Evolutionary conservation across 805 yeast species (phyloP).

Genomic region (Zygosaccharomyces pseudorouxii): DNA sequence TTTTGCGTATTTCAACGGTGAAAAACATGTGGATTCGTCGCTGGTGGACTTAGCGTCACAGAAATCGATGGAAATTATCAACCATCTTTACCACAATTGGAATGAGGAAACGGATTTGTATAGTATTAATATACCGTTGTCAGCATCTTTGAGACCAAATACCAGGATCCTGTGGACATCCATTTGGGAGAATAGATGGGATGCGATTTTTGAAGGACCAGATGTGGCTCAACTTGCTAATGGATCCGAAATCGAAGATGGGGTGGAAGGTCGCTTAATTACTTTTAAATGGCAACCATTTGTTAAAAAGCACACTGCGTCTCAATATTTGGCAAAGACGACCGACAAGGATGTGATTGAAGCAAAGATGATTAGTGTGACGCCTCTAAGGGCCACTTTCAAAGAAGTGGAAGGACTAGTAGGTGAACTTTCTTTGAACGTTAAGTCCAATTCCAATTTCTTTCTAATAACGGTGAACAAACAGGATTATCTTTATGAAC

Average conservation of each 20-base stretch:
- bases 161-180: constrained; percentile 72
- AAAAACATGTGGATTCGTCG: constrained; percentile 45
- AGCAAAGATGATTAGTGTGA: constrained; percentile 59
- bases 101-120: constrained; percentile 58
- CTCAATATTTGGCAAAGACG: constrained; percentile 35
- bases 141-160: constrained; percentile 43
- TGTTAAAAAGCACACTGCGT: constrained; percentile 44
- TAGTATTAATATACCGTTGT: constrained; percentile 79
- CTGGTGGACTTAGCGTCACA: constrained; percentile 61
- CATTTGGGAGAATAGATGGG: constrained; percentile 79
- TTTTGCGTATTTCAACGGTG: constrained; percentile 64
- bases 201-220: constrained; percentile 47
- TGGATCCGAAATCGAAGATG: constrained; percentile 46
- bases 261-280: constrained; percentile 40
- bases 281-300: constrained; percentile 82
- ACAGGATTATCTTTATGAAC: constrained; percentile 41
- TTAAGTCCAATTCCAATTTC: constrained; percentile 1
- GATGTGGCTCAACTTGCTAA: constrained; percentile 12
- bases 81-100: constrained; percentile 59
- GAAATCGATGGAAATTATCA: constrained; percentile 59
- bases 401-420: constrained; percentile 31
- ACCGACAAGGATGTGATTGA: constrained; percentile 70
- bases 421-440: constrained; percentile 18
- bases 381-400: constrained; percentile 71
- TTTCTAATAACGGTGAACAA: constrained; percentile 33